Conservation (phyloP, 257 asterid genomes). For the Buddleja alternifolia region DNA sequence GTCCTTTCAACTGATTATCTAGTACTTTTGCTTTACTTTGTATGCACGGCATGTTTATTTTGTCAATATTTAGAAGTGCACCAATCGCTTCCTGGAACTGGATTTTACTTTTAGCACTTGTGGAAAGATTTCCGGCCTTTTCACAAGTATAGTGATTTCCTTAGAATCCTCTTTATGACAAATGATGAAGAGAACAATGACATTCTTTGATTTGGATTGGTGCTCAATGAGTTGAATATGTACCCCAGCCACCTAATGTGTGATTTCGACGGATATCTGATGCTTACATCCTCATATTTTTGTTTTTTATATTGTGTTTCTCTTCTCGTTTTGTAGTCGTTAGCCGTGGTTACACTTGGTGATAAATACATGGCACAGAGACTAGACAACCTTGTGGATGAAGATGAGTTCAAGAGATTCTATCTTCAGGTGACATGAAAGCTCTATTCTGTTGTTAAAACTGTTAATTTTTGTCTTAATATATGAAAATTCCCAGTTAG, state of each 20-base stretch:
- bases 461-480: constrained; percentile 6
- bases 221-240: constrained; percentile 12
- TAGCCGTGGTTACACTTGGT: constrained; percentile 97
- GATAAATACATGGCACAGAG: constrained; percentile 95
- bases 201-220: constrained; percentile 1
- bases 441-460: constrained; percentile 16
- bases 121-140: background rate
- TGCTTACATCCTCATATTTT: constrained; percentile 25
- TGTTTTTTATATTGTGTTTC: constrained; percentile 15
- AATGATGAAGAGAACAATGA: background rate
- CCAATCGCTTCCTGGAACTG: background rate
- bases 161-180: background rate
- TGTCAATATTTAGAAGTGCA: background rate
- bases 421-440: constrained; percentile 81
- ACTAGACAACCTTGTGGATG: constrained; percentile 91
- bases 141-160: background rate
- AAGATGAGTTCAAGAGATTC: constrained; percentile 94
- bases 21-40: background rate
- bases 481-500: constrained; percentile 21
- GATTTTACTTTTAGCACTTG: background rate
- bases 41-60: background rate
- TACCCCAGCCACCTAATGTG: constrained; percentile 3
- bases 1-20: background rate
- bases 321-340: constrained; percentile 48
- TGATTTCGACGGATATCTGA: constrained; percentile 18